A percentile compares a stretch with the other conserved stretches of the same genome.
These are phyloP conservation scores for Hsuehochloa calcarea DNA, from an alignment of 176 grass and related monocot genomes.

Conservation along the genomic window DNA sequence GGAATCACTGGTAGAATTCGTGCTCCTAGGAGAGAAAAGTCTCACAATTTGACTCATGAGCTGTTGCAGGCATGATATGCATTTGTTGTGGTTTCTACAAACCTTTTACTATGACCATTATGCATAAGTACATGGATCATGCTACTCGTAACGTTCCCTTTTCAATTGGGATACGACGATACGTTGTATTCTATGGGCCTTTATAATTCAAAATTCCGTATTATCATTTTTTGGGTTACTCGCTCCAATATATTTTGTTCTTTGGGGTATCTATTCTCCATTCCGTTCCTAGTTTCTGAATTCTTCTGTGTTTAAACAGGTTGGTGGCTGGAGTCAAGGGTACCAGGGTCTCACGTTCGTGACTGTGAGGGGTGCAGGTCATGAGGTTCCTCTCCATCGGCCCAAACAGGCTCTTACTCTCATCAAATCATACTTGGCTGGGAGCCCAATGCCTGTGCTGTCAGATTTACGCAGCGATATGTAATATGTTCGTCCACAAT, in stretches of 20 bases:
- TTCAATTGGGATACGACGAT: not conserved
- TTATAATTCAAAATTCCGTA: not conserved
- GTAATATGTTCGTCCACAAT: slow-evolving; percentile 15
- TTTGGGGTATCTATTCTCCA: not conserved
- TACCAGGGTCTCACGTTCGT: slow-evolving; percentile 86
- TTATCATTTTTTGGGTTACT: not conserved
- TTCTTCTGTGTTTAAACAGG: slow-evolving; percentile 52
- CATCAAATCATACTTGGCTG: slow-evolving; percentile 77
- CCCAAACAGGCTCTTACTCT: slow-evolving; percentile 84
- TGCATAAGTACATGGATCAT: not conserved
- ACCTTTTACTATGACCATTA: not conserved
- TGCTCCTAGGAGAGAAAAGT: not conserved
- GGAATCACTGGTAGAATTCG: slow-evolving; percentile 10
- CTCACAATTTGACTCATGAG: not conserved
- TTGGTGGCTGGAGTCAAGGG: slow-evolving; percentile 92
- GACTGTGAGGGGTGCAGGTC: slow-evolving; percentile 82
- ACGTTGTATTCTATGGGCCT: not conserved
- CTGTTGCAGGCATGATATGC: not conserved
- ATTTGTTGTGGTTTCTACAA: not conserved
- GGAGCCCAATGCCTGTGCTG: slow-evolving; percentile 67
- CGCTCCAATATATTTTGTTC: slow-evolving; percentile 12
- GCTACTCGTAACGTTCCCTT: not conserved
- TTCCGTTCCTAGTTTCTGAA: slow-evolving; percentile 20
- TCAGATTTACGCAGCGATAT: slow-evolving; percentile 48
- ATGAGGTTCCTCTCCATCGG: slow-evolving; percentile 88